Conservation (phyloP, 805 yeast species). For the Teunomyces lycoperdinae region DNA sequence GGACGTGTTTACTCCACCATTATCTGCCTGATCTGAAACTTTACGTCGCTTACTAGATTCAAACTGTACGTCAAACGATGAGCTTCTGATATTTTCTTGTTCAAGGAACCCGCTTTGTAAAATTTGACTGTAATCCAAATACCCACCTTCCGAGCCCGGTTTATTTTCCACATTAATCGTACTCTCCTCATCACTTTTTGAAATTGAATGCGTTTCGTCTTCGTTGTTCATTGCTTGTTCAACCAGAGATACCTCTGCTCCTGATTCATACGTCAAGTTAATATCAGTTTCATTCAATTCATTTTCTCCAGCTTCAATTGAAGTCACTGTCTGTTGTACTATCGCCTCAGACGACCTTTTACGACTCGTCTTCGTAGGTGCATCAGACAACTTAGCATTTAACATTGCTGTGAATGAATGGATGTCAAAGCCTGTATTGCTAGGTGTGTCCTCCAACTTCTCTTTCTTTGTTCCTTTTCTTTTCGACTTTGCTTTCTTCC, state of each 20-base stretch:
- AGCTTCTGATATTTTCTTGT: not conserved
- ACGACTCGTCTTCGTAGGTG: constrained; percentile 2
- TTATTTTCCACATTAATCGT: not conserved
- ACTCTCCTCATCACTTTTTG: not conserved
- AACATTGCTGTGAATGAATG: constrained; percentile 27
- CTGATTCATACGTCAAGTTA: not conserved
- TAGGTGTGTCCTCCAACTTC: not conserved
- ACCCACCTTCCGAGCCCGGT: not conserved
- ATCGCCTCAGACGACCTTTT: not conserved
- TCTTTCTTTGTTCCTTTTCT: constrained; percentile 2
- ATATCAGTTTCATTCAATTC: not conserved
- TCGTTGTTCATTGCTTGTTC: constrained; percentile 4
- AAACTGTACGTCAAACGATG: not conserved
- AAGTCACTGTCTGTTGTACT: not conserved
- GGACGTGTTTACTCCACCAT: not conserved
- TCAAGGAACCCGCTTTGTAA: constrained; percentile 7
- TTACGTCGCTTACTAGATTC: not conserved
- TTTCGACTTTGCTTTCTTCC: constrained; percentile 1
- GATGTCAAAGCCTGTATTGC: constrained; percentile 16
- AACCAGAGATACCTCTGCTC: not conserved
- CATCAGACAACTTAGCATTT: constrained; percentile 16
- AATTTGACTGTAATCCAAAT: constrained; percentile 6
- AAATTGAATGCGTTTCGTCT: constrained; percentile 5
- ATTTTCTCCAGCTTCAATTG: not conserved
- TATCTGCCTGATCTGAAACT: too few species aligned